phyloP scores from a whole-genome alignment of 2,329 filamentous ascomycete species.

The Beauveria rudraprayagi region DNA sequence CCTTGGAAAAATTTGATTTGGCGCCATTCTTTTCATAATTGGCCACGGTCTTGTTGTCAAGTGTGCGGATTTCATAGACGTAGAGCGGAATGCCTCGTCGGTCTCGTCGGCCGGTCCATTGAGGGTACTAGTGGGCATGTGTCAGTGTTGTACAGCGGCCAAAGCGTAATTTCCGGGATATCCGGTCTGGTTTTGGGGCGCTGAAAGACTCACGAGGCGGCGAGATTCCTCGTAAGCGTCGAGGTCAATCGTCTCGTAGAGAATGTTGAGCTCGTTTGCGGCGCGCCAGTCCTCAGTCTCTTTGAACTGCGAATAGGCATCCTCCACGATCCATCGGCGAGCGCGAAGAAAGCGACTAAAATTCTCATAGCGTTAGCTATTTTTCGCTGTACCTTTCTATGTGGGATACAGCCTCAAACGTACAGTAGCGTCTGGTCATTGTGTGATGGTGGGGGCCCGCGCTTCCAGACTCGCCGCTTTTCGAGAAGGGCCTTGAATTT shows the following conservation, averaged over 20 bases:
- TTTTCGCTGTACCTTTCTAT: background rate
- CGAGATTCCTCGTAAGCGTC: constrained; percentile 43
- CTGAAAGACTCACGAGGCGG: constrained; percentile 51
- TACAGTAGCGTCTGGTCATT: constrained; percentile 68
- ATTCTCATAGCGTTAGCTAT: background rate
- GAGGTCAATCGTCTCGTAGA: constrained; percentile 12
- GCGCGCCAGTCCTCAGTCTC: constrained; percentile 11
- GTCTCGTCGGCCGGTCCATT: constrained; percentile 90
- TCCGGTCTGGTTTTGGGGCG: constrained; percentile 5
- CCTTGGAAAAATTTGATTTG: constrained; percentile 49
- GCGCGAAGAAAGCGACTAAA: constrained; percentile 10
- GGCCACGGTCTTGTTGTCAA: constrained; percentile 74
- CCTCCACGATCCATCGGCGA: background rate
- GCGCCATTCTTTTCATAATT: constrained; percentile 64
- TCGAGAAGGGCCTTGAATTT: constrained; percentile 64
- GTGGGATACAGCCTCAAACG: background rate
- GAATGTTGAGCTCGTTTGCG: constrained; percentile 8
- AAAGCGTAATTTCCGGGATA: background rate
- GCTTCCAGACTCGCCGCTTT: constrained; percentile 56
- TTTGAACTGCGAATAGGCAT: constrained; percentile 7
- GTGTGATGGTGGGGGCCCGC: constrained; percentile 51
- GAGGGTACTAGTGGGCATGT: constrained; percentile 60
- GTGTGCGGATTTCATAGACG: constrained; percentile 75
- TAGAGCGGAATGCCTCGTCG: constrained; percentile 87
- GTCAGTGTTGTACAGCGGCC: background rate